Evolutionary conservation across 176 grass and related monocot species (phyloP), one percentile per base, ranked within the genome.

Genomic region (Aegilops sharonensis): DNA sequence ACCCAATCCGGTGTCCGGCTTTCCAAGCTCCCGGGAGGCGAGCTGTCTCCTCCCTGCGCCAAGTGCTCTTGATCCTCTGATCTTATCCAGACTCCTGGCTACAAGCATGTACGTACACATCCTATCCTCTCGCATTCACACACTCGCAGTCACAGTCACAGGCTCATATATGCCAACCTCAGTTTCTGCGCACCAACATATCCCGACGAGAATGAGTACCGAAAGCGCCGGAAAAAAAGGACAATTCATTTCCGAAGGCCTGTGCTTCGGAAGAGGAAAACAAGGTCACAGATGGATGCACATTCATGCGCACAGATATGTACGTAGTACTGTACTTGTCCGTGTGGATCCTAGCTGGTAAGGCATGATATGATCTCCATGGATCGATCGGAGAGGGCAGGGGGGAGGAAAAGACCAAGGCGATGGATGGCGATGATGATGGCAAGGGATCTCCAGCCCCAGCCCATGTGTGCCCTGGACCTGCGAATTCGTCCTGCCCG

Each of bases 21-120:
- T 36, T 87, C 89, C 89, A 83, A 61, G 72, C 18, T 80, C 85
- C 75, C 81, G 20, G 85, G 89, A 91, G 81, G 60, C 76, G 35
- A 60, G 59, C 75, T 75, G 75, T 79, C 45, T 80, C 75, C 85
- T 72, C 29, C 42, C 7, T 35, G 30, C 81, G 88, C 68, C 70
- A 59, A 65, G 29, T 67, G 78, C 32, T 11, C 10, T 72, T 20
- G 18, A 34, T 37, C 88, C 17, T 9, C 24, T 48, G 12, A 40
- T 11, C 88, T 90, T 90, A 86, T 78, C 83, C 83, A 30, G 9
- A 71, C 78, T 62, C 48, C 8, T 71, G 78, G 78, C 27, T 79
- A 12, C 39, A 32, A 78, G 52, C 23, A 25, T 80, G 52, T 71
- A 84, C 62, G 23, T 17, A 74, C 76, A 81, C 42, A 75, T 60